These are phyloP conservation scores for Parietichytrium sp. DNA, from an alignment of 108 stramenopile species.

Conservation along the genomic window DNA sequence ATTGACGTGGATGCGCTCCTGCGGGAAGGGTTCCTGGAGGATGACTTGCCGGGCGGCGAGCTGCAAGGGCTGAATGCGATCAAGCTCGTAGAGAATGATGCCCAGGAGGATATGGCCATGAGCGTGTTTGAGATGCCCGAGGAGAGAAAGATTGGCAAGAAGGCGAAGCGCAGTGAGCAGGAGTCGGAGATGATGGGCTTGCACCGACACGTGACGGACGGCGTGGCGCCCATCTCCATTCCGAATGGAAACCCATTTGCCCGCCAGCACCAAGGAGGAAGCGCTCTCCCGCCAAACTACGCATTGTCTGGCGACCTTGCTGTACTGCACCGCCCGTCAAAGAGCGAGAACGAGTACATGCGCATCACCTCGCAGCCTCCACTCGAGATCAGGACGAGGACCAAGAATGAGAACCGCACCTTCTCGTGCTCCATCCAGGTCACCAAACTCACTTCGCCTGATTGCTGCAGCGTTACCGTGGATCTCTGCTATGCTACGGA, in stretches of 20 bases:
- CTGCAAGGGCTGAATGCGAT: not conserved
- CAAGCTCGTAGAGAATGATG: not conserved
- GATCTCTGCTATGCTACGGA: slow-evolving; percentile 37
- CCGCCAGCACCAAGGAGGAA: too few relatives aligned
- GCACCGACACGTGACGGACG: too few relatives aligned
- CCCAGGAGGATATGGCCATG: too few relatives aligned
- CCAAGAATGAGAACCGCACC: slow-evolving; percentile 38
- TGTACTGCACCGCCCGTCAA: not conserved
- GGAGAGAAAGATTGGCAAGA: not conserved
- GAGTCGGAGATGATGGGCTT: too few relatives aligned
- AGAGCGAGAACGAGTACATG: not conserved
- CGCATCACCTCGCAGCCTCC: slow-evolving; percentile 13
- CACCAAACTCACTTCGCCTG: not conserved
- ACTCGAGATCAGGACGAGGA: slow-evolving; percentile 12
- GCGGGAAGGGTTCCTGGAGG: not conserved
- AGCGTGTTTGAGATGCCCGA: not conserved
- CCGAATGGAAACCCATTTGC: too few relatives aligned
- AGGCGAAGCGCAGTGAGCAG: not conserved
- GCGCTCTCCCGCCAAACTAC: not conserved
- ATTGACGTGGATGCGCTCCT: slow-evolving; percentile 21
- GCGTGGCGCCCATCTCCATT: too few relatives aligned
- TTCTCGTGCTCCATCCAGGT: slow-evolving; percentile 16
- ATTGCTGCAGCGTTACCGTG: not conserved
- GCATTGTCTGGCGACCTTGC: slow-evolving; percentile 20
- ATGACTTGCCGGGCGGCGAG: not conserved